Evolutionary conservation across 768 basidiomycete species (phyloP), one percentile per base, ranked within the genome.

Genomic region (Kwoniella mangroviensis): DNA sequence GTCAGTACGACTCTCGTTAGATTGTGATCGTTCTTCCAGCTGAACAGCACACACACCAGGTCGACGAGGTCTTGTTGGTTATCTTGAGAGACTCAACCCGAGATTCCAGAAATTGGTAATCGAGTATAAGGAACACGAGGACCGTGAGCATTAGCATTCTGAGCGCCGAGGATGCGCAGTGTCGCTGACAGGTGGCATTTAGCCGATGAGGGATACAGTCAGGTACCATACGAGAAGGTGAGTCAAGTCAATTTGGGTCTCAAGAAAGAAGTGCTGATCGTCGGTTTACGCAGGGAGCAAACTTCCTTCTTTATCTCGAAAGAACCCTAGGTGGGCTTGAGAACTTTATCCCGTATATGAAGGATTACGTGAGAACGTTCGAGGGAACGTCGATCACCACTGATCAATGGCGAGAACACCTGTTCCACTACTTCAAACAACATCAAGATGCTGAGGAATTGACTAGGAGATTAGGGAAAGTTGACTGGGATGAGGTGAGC

Each of bases 271-370:
- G 43, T 63, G 22, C 26, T n/a, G 22, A 65, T 24, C 22, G 21
- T 15, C 28, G 12, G 40, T 6, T 42, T 28, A 26, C 19, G 55
- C 92, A 95, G 83, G 95, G 95, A 26, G 87, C 92, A 7, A 96
- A 94, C 80, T 89, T 98, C 75, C 85, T 98, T 17, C 87, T 95
- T 19, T 87, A 92, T 79, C 86, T 98, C 22, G 94, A 94, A 81
- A 85, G 87, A 42, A 89, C 86, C 6, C 84, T 94, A 0, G 92
- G 92, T n/a, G 92, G 92, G 3, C 84, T 93, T 64, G 89, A 94
- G 56, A 87, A 88, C 17, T 93, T 96, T 85, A 83, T 93, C 21
- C 92, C 92, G 0, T 95, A 95, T 77, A 88, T 92, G 62, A 88
- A 87, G 72, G 88, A 92, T 79, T 96, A 96, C 78, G 91, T 92